These are phyloP conservation scores for Leucocoprinus sp. DNA, from an alignment of 768 basidiomycete genomes.

Conservation along the genomic window DNA sequence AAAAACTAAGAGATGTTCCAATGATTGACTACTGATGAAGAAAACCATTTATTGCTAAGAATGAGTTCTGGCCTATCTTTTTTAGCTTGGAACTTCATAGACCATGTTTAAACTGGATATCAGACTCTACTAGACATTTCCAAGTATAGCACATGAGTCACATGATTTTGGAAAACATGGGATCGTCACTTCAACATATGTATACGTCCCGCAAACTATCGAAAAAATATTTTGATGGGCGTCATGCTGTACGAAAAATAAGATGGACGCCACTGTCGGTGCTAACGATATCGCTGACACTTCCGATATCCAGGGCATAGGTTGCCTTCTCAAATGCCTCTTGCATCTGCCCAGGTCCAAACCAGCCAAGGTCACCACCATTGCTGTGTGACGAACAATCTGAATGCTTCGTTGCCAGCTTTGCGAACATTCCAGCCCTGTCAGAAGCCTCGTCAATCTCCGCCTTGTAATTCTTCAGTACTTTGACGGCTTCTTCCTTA, in stretches of 20 bases:
- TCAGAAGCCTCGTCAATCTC: constrained; percentile 49
- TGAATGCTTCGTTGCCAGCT: constrained; percentile 69
- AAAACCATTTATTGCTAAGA: no score
- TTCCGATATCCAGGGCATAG: constrained; percentile 58
- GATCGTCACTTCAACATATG: no score
- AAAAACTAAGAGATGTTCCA: no score
- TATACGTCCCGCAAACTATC: no score
- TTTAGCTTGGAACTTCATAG: no score
- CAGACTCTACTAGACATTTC: no score
- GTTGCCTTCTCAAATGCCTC: constrained; percentile 92
- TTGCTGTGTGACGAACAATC: constrained; percentile 85
- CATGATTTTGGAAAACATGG: no score
- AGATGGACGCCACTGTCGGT: constrained; percentile 95
- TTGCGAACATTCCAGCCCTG: constrained; percentile 57
- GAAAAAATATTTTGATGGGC: no score
- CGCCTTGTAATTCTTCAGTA: constrained; percentile 55
- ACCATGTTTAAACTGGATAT: no score
- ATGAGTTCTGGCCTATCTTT: no score
- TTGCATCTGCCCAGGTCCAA: constrained; percentile 88
- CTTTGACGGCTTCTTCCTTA: constrained; percentile 83
- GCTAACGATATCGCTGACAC: constrained; percentile 76
- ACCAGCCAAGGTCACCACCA: constrained; percentile 84
- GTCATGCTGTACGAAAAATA: constrained; percentile 77
- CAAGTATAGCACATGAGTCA: no score
- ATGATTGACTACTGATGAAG: no score